Base-by-base conservation (phyloP, 192 early-diverging fungal species). In the Mortierella antarctica region DNA sequence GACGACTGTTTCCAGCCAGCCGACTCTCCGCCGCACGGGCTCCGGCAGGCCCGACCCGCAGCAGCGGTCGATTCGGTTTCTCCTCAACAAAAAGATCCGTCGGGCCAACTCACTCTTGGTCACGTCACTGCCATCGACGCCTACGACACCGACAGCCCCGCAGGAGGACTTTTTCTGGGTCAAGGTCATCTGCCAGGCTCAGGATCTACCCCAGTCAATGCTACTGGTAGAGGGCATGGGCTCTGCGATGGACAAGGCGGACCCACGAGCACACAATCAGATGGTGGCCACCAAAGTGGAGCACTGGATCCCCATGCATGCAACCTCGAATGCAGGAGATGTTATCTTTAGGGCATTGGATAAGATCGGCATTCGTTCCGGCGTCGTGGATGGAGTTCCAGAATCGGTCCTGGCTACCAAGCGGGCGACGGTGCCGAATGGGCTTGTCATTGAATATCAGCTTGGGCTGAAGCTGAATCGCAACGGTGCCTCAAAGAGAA, bases 311-410 rank as follows among this genome's bases (percentile, higher is more conserved):
- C 85, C 87, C 8, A 77, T 86, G 53, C 71, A 83, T 0, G 60
- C 85, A 2, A 80, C 67, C 2, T 79, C 85, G 6, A 85, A 83
- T 15, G 84, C 87, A 47, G 75, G 83, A 12, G 85, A 87, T 58
- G 73, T 86, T 40, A 86, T 85, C n/a, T 66, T 70, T n/a, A 84
- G 70, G 58, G 79, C 87, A 0, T 49, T 88, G 5, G 89, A 90
- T 13, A 90, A 86, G 41, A 82, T 88, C 48, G 86, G 87, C 50
- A 83, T 90, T 13, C 48, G 67, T 11, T 70, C 85, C 18, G 84
- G 82, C 15, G 82, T 84, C 17, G 80, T 85, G 14, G 87, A 86
- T 70, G 83, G 82, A 50, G 82, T 76, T 4, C 77, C 64, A 13
- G 77, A 80, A 18, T 65, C 71, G 45, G 65, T 80, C n/a, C 44